phyloP scores from a whole-genome alignment of 75 land plant genomes.

The Isoetes taiwanensis region DNA sequence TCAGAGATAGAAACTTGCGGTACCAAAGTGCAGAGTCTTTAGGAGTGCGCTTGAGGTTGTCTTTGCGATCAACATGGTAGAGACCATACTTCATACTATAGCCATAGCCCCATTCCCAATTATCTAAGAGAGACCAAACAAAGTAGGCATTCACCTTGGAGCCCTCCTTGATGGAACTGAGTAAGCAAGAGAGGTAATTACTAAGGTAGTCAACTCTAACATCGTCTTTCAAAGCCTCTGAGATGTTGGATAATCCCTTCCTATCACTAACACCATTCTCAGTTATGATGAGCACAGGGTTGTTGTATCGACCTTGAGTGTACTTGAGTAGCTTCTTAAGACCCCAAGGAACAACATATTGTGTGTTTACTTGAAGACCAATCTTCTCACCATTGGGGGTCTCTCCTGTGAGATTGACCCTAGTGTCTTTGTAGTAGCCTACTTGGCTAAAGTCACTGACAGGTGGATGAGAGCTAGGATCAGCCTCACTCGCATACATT shows the following conservation, averaged over 20 bases:
- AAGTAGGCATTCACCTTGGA: background rate
- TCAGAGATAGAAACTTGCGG: background rate
- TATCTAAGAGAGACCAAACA: background rate
- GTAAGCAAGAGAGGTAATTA: too few relatives aligned
- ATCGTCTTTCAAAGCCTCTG: too few relatives aligned
- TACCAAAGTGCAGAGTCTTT: background rate
- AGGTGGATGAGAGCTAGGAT: too few relatives aligned
- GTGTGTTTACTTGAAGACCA: too few relatives aligned
- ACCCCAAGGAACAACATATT: conserved; percentile 39
- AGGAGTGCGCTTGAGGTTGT: background rate
- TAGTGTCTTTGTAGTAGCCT: too few relatives aligned
- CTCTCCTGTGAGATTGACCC: too few relatives aligned
- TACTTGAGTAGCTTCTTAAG: conserved; percentile 37
- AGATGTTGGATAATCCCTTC: too few relatives aligned
- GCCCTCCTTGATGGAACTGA: too few relatives aligned
- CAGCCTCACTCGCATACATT: conserved; percentile 16
- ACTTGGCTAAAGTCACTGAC: too few relatives aligned
- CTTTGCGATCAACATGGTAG: background rate
- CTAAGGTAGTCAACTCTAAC: too few relatives aligned
- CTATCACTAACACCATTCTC: too few relatives aligned
- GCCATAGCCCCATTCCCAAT: background rate
- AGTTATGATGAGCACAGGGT: conserved; percentile 38
- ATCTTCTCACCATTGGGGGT: too few relatives aligned
- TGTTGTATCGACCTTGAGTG: conserved; percentile 38
- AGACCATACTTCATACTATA: background rate